A percentile compares a stretch with the other conserved stretches of the same genome.
These are phyloP conservation scores for Wickerhamomyces chaumierensis DNA, from an alignment of 805 yeast genomes.

Conservation along the genomic window DNA sequence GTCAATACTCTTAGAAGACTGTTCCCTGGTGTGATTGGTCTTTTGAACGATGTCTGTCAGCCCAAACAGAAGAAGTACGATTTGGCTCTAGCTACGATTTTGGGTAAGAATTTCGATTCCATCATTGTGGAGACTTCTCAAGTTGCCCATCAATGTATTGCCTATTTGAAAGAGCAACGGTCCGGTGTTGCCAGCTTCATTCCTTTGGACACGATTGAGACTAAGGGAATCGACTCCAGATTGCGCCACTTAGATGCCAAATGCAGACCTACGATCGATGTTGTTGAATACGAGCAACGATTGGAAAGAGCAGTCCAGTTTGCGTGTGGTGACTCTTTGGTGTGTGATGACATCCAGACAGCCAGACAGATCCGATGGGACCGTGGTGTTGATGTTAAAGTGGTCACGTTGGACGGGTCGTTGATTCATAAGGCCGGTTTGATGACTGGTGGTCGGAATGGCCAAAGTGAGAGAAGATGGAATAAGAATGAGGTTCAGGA, in stretches of 20 bases:
- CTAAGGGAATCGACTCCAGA: conserved; percentile 39
- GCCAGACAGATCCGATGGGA: conserved; percentile 73
- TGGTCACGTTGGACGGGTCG: conserved; percentile 78
- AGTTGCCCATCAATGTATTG: conserved; percentile 67
- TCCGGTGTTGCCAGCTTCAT: conserved; percentile 80
- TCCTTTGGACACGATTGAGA: conserved; percentile 70
- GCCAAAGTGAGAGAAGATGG: conserved; percentile 44
- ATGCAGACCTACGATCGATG: conserved; percentile 64
- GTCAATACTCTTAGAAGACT: conserved; percentile 55
- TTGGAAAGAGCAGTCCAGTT: conserved; percentile 71
- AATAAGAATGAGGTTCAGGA: conserved; percentile 55
- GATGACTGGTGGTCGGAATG: conserved; percentile 81
- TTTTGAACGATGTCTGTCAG: conserved; percentile 67
- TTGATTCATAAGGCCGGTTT: conserved; percentile 76
- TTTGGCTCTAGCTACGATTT: conserved; percentile 58
- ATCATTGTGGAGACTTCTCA: conserved; percentile 66
- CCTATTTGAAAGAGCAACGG: conserved; percentile 72
- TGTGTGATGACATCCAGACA: conserved; percentile 57
- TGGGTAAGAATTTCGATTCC: conserved; percentile 75
- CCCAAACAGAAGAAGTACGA: conserved; percentile 69
- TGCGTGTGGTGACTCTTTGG: conserved; percentile 67
- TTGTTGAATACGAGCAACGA: conserved; percentile 54
- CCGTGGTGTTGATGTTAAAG: conserved; percentile 41
- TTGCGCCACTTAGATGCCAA: conserved; percentile 40
- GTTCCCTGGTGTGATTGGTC: conserved; percentile 80